Evolutionary conservation across 441 rosid species (phyloP).

Genomic region (Dalechampia spathulata): DNA sequence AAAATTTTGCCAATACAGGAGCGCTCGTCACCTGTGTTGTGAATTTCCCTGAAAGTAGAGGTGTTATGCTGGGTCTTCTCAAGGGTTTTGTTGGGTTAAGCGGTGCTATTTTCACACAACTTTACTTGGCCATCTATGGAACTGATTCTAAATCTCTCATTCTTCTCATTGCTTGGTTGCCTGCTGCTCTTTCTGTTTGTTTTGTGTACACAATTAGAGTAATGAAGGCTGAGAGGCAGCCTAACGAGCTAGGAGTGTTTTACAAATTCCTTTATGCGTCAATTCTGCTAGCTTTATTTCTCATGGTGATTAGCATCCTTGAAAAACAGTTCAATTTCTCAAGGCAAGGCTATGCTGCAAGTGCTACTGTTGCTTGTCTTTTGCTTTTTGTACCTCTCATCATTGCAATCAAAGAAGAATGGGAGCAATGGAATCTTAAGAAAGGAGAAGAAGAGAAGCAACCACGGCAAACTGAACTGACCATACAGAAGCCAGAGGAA

Average conservation of each 20-base stretch:
- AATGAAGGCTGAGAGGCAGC: conserved; percentile 38
- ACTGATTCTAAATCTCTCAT: conserved; percentile 61
- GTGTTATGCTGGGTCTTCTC: conserved; percentile 63
- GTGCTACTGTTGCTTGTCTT: conserved; percentile 37
- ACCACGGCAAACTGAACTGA: conserved; percentile 14
- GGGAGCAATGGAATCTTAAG: conserved; percentile 42
- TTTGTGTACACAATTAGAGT: conserved; percentile 61
- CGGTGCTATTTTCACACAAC: conserved; percentile 78
- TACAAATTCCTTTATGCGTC: conserved; percentile 51
- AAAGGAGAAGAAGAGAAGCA: conserved; percentile 23
- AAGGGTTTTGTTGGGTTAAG: conserved; percentile 84
- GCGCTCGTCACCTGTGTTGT: conserved; percentile 76
- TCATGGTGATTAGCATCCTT: conserved; percentile 52
- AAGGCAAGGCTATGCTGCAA: conserved; percentile 32
- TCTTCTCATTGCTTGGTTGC: conserved; percentile 73
- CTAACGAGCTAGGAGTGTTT: conserved; percentile 52
- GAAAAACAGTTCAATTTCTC: conserved; percentile 49
- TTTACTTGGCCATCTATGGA: conserved; percentile 74
- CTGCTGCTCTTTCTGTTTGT: conserved; percentile 64
- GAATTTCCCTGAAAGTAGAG: conserved; percentile 86
- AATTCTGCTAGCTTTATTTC: conserved; percentile 55
- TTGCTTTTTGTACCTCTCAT: conserved; percentile 58
- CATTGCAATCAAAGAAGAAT: conserved; percentile 54
- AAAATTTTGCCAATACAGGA: conserved; percentile 77
- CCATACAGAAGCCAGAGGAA: conserved; percentile 16